Percentiles rank a stretch among this genome's conserved stretches.
These are phyloP conservation scores for Raphanus raphanistrum DNA, from an alignment of 345 rosid genomes.

Conservation along the genomic window DNA sequence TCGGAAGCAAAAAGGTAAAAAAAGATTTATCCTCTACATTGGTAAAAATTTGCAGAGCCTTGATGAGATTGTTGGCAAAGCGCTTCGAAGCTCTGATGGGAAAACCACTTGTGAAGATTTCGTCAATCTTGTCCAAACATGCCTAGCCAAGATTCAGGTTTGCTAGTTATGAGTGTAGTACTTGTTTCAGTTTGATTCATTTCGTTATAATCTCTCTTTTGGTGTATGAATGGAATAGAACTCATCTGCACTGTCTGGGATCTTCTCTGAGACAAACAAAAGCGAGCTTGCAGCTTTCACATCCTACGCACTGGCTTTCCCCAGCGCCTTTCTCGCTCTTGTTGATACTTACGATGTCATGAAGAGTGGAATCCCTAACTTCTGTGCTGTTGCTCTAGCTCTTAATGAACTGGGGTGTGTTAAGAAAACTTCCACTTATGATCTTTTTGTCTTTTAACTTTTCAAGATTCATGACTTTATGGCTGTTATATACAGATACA, in stretches of 20 bases:
- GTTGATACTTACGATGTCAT: constrained; percentile 92
- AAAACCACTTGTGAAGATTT: constrained; percentile 77
- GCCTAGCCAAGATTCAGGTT: constrained; percentile 85
- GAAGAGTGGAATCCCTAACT: constrained; percentile 91
- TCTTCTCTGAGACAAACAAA: constrained; percentile 82
- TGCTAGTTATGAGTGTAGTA: not conserved
- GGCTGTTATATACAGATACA: constrained; percentile 55
- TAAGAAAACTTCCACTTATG: not conserved
- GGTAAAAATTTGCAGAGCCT: constrained; percentile 52
- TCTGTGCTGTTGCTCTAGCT: constrained; percentile 90
- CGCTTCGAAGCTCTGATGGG: constrained; percentile 63
- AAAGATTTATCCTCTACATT: constrained; percentile 21
- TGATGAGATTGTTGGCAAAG: constrained; percentile 79
- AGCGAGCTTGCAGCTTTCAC: constrained; percentile 94
- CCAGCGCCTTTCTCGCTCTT: constrained; percentile 76
- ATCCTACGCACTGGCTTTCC: constrained; percentile 94
- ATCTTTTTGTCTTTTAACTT: not conserved
- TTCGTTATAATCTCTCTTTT: too few relatives aligned
- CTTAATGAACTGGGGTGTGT: constrained; percentile 77
- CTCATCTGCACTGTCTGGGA: constrained; percentile 53
- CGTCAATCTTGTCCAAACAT: constrained; percentile 69
- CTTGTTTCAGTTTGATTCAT: too few relatives aligned
- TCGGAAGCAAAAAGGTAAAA: not conserved
- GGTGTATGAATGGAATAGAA: too few relatives aligned
- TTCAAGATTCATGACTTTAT: constrained; percentile 6